These are phyloP conservation scores for Pouteria glomerata DNA, from an alignment of 148 eudicot species.

Conservation along the genomic window DNA sequence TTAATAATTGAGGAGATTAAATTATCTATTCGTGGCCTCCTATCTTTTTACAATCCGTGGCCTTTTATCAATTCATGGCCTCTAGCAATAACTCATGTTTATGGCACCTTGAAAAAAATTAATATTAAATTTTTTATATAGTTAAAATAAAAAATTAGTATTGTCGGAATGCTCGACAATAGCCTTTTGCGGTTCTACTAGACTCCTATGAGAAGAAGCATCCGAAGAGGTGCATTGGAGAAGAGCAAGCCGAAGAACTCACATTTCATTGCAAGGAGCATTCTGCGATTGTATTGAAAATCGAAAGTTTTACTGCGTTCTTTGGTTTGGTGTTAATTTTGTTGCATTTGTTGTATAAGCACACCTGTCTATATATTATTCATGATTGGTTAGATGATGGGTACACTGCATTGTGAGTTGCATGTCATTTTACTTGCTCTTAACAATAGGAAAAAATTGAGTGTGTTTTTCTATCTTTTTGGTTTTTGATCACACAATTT, in stretches of 20 bases:
- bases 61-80: too few relatives aligned
- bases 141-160: too few relatives aligned
- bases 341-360: constrained; percentile 27
- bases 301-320: constrained; percentile 26
- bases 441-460: constrained; percentile 19
- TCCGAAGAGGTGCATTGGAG: constrained; percentile 44
- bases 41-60: too few relatives aligned
- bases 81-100: too few relatives aligned
- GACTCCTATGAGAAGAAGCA: constrained; percentile 66
- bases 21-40: too few relatives aligned
- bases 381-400: constrained; percentile 25
- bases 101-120: too few relatives aligned
- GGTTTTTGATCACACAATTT: not conserved
- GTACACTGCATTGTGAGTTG: constrained; percentile 24
- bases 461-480: too few relatives aligned
- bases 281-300: constrained; percentile 53
- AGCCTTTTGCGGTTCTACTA: constrained; percentile 66
- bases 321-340: constrained; percentile 24
- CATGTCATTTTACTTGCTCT: constrained; percentile 17
- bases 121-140: too few relatives aligned
- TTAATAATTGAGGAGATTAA: too few relatives aligned
- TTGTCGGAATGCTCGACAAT: too few relatives aligned
- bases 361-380: constrained; percentile 19
- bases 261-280: constrained; percentile 47
- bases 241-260: constrained; percentile 35